Evolutionary conservation across 179 eudicot species (phyloP).

Genomic region (Amaranthus tricolor): DNA sequence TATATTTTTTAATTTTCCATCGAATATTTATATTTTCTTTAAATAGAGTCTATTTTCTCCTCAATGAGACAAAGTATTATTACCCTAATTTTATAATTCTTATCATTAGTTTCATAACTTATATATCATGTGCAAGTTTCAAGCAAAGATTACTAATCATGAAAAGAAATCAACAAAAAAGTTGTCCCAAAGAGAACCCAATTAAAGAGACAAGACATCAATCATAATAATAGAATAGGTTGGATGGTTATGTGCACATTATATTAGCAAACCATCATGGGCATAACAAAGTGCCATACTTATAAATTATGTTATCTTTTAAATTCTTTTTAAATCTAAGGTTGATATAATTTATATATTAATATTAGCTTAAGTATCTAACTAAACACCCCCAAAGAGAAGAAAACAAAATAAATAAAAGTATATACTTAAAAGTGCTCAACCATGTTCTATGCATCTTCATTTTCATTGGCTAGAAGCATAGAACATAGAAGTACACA

Average conservation of each 20-base stretch:
- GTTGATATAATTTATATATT: background rate
- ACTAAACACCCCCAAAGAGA: background rate
- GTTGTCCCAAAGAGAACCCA: constrained; percentile 8
- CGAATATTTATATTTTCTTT: too few species aligned
- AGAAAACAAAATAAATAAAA: background rate
- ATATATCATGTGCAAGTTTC: constrained; percentile 17
- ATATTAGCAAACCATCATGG: constrained; percentile 24
- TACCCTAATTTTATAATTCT: background rate
- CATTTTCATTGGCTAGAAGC: constrained; percentile 3
- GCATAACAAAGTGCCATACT: constrained; percentile 19
- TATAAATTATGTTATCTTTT: constrained; percentile 17
- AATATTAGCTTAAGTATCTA: background rate
- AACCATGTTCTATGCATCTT: constrained; percentile 27
- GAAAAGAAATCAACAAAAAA: background rate
- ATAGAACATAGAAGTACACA: background rate
- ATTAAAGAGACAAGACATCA: constrained; percentile 19
- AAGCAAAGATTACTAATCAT: constrained; percentile 17
- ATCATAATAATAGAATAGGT: constrained; percentile 13
- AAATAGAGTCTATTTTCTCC: too few species aligned
- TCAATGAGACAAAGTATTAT: background rate
- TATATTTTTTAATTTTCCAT: too few species aligned
- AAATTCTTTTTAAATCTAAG: background rate
- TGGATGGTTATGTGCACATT: constrained; percentile 14
- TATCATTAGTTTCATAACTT: too few species aligned
- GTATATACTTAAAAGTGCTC: constrained; percentile 9